Base-by-base conservation (phyloP, 345 rosid species). In the Litchi chinensis region DNA sequence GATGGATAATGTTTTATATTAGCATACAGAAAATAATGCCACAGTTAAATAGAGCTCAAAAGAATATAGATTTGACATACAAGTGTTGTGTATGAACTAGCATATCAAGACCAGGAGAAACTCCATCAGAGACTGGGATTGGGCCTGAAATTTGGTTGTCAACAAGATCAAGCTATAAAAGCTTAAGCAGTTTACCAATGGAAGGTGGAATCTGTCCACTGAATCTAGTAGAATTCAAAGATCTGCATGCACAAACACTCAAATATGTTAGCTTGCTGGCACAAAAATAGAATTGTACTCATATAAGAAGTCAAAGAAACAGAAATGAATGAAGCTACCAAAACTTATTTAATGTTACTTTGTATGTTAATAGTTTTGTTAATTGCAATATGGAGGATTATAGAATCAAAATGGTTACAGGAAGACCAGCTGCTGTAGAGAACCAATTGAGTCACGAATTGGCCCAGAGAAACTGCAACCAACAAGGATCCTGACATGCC, bases 151-250 rank as follows among this genome's bases (percentile, higher is more conserved):
- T 80, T 77, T 77, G 62, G 79, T 89, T 89, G 13, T 84, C 88
- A 16, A 89, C 76, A 62, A 87, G 74, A 56, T 89, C 92, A 32
- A 87, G 69, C 90, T 82, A 89, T 77, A 70, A 80, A 65, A 89
- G 85, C 0, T 71, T 76, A 15, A 81, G 22, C 37, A 89, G 81
- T 9, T 54, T 81, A 16, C 92, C 92, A 65, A 89, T 74, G 16
- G 89, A 76, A 52, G 84, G 65, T 9, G 92, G 92, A n/a, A 89
- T 81, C 48, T 5, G 8, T 22, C 92, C 89, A 1, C 16, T 79
- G 77, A 89, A 87, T 18, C 66, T 72, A 76, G 87, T 89, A 9
- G 87, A 79, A 76, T 87, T 72, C 57, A 87, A 80, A 48, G 88
- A 83, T 80, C 90, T 89, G 85, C 80, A 73, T 76, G 70, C 8